Conservation (phyloP, 306 rosid genomes). For the Herpetospermum pedunculosum region DNA sequence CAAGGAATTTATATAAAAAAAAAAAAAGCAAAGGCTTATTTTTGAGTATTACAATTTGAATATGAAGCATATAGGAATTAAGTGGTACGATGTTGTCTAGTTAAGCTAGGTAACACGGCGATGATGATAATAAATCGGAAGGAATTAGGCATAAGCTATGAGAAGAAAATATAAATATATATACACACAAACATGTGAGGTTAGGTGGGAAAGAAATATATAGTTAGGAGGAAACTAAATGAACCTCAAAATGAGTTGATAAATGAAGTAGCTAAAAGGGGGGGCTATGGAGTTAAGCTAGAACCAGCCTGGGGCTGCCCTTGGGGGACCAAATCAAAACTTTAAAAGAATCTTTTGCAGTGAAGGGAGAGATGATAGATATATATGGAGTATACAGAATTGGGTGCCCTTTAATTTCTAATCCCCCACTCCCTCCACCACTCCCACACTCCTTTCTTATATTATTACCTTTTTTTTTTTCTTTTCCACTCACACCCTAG, state of each 20-base stretch:
- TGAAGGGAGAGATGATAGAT: background rate
- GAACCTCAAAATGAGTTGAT: conserved; percentile 2
- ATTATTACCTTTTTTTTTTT: background rate
- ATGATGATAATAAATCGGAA: background rate
- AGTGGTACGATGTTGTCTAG: no score
- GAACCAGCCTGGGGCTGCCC: no score
- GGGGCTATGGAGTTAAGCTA: background rate
- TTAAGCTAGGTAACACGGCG: no score
- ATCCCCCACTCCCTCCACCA: no score
- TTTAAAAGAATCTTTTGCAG: background rate
- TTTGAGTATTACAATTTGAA: no score
- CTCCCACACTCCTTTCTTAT: no score
- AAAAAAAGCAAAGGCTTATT: no score
- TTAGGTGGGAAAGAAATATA: background rate
- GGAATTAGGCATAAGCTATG: background rate
- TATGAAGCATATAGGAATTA: no score
- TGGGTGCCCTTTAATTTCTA: conserved; percentile 5
- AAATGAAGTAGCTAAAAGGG: conserved; percentile 4
- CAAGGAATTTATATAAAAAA: no score
- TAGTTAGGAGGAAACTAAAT: conserved; percentile 2
- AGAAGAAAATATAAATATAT: background rate
- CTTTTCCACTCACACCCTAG: background rate
- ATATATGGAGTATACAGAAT: background rate
- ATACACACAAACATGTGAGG: background rate
- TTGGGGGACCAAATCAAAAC: conserved; percentile 3